Evolutionary conservation across 257 asterid species (phyloP), one percentile per base, ranked within the genome.

Genomic region (Plectranthus barbatus): DNA sequence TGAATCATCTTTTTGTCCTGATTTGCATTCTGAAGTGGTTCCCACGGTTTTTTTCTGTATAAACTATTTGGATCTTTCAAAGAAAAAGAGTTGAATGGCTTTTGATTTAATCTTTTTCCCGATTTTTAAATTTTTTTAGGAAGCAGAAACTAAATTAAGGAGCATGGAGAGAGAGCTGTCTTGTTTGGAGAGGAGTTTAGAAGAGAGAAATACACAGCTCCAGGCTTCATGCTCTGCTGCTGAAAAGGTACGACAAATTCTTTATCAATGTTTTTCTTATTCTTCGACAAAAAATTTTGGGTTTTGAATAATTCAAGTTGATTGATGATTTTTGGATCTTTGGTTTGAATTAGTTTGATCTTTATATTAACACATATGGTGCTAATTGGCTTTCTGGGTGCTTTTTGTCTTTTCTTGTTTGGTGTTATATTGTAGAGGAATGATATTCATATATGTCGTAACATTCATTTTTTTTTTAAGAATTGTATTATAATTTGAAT

Each of bases 121-220:
- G 37, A 33, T 50, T 79, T 60, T 44, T 9, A 9, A 9, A 47
- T 3, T 34, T 57, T 46, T 5, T 1, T 67, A 91, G 98, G 95
- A 86, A 72, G 95, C 89, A 0, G 98, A 91, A 72, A 72, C 37
- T 6, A 91, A 84, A 69, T 80, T 94, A 0, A 86, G 74, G 81
- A 79, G 56, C 56, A 66, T 84, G 96, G 93, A 84, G 70, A 68
- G 71, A 37, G 92, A 91, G 74, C 73, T 83, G 10, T 69, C 45
- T 53, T 73, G 68, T 56, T 71, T 91, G 82, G 92, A 86, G 74
- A 86, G 68, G 80, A 77, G 61, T 51, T 74, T 91, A 41, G 94
- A 88, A 70, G 88, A 83, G 65, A 91, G 75, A 70, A 70, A 76
- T 63, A 17, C 56, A 53, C 86, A 84, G 84, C 78, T 91, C 50